These are phyloP conservation scores for Podaxis mareebaensis DNA, from an alignment of 768 basidiomycete genomes.

Conservation along the genomic window DNA sequence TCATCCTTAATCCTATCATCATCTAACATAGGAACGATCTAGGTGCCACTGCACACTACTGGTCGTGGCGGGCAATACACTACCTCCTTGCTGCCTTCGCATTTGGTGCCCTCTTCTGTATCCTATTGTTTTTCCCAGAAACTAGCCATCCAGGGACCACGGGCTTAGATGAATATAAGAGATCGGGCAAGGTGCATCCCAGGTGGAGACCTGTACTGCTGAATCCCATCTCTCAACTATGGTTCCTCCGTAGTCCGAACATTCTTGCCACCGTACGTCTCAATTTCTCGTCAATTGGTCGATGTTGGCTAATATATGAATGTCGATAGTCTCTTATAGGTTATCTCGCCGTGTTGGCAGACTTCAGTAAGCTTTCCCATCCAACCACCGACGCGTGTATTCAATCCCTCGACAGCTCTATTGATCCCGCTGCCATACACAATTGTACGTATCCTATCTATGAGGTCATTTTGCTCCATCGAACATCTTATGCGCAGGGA, in stretches of 20 bases:
- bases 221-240: constrained; percentile 54
- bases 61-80: constrained; percentile 69
- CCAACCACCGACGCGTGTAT: not conserved
- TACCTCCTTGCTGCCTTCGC: constrained; percentile 41
- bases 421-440: not conserved
- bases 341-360: constrained; percentile 30
- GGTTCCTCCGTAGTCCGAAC: constrained; percentile 55
- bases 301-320: not conserved
- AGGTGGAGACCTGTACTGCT: constrained; percentile 39
- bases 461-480: constrained; percentile 12
- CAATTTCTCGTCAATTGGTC: not conserved
- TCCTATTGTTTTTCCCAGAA: constrained; percentile 57
- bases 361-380: constrained; percentile 40
- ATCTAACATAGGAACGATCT: not conserved
- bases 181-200: constrained; percentile 25
- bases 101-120: constrained; percentile 36
- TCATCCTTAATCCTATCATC: not conserved
- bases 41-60: constrained; percentile 22
- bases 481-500: constrained; percentile 39
- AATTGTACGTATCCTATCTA: constrained; percentile 11
- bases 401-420: not conserved
- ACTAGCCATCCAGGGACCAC: constrained; percentile 62
- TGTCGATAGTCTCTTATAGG: constrained; percentile 22
- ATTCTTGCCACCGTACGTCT: constrained; percentile 48
- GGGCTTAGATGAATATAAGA: constrained; percentile 51